These are phyloP conservation scores for Decorospora gaudefroyi DNA, from an alignment of 2,329 filamentous ascomycete species.

Conservation along the genomic window DNA sequence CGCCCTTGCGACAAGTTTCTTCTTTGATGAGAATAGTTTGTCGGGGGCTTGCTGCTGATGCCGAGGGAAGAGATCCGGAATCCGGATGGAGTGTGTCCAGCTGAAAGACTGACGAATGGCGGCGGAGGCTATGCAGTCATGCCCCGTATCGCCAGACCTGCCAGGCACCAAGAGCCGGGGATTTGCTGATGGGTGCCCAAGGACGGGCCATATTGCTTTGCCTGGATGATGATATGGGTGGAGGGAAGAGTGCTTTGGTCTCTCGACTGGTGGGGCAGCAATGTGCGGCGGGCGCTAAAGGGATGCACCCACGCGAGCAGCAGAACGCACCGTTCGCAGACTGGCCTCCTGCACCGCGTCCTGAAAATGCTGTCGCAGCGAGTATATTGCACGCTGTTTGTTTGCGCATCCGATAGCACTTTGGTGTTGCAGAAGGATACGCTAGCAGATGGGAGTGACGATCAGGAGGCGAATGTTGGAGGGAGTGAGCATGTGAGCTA, in stretches of 20 bases:
- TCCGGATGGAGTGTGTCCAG: slow-evolving; percentile 7
- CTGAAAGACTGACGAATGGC: slow-evolving; percentile 14
- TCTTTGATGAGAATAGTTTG: not conserved
- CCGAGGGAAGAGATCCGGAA: slow-evolving; percentile 1
- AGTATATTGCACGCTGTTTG: slow-evolving; percentile 6
- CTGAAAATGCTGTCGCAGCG: slow-evolving; percentile 8
- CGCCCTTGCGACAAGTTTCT: slow-evolving; percentile 3
- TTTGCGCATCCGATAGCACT: slow-evolving; percentile 9
- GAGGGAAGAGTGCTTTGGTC: slow-evolving; percentile 24
- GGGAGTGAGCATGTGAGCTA: slow-evolving; percentile 25
- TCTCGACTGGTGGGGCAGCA: slow-evolving; percentile 26
- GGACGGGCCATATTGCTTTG: slow-evolving; percentile 29
- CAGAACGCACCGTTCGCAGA: slow-evolving; percentile 26
- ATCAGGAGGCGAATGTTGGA: slow-evolving; percentile 7
- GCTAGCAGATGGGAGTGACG: not conserved
- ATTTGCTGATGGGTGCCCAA: slow-evolving; percentile 35
- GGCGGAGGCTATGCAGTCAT: slow-evolving; percentile 32
- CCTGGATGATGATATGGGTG: slow-evolving; percentile 16
- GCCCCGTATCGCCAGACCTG: slow-evolving; percentile 15
- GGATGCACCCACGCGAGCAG: slow-evolving; percentile 22
- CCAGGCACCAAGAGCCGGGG: slow-evolving; percentile 28
- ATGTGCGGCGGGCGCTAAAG: slow-evolving; percentile 22
- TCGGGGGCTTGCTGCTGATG: slow-evolving; percentile 7
- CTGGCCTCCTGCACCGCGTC: slow-evolving; percentile 11
- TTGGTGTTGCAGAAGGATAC: slow-evolving; percentile 9